These are phyloP conservation scores for Termitomyces sp. DNA, from an alignment of 768 basidiomycete species.

Conservation along the genomic window DNA sequence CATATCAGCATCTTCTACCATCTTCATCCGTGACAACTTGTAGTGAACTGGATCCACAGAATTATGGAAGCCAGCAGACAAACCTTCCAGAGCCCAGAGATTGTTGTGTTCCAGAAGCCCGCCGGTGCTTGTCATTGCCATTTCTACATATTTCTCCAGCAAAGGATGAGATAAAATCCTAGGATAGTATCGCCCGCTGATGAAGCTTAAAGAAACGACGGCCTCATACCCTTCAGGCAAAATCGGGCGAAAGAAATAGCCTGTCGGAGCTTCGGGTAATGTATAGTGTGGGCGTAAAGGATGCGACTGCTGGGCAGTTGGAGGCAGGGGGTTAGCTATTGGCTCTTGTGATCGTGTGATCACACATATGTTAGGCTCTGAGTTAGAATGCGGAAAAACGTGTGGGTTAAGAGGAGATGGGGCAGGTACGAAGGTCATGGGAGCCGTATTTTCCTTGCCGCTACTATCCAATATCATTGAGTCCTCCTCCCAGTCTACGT, in stretches of 20 bases:
- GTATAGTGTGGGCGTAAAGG: conserved; percentile 21
- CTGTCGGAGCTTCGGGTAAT: conserved; percentile 60
- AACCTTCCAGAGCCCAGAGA: conserved; percentile 69
- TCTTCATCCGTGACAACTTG: conserved; percentile 43
- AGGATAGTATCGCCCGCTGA: conserved; percentile 82
- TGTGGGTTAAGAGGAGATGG: conserved; percentile 27
- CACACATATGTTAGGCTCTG: conserved; percentile 15
- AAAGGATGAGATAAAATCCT: conserved; percentile 61
- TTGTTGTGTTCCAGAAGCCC: conserved; percentile 39
- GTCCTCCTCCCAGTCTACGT: conserved; percentile 60
- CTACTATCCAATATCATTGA: neutral
- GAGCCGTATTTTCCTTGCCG: neutral
- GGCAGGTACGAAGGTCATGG: conserved; percentile 15
- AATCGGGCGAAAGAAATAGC: conserved; percentile 68
- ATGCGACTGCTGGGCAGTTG: conserved; percentile 17
- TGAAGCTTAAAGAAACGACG: conserved; percentile 60
- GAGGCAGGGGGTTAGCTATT: neutral
- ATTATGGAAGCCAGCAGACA: conserved; percentile 61
- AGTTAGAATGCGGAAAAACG: conserved; percentile 19
- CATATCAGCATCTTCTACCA: conserved; percentile 60
- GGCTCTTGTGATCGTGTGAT: conserved; percentile 5
- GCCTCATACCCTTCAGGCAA: conserved; percentile 56
- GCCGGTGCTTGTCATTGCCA: conserved; percentile 29
- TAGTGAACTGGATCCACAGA: conserved; percentile 63
- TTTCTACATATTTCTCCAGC: conserved; percentile 34